Evolutionary conservation across 129 eudicot species (phyloP), one percentile per base, ranked within the genome.

Genomic region (Arctium minus): DNA sequence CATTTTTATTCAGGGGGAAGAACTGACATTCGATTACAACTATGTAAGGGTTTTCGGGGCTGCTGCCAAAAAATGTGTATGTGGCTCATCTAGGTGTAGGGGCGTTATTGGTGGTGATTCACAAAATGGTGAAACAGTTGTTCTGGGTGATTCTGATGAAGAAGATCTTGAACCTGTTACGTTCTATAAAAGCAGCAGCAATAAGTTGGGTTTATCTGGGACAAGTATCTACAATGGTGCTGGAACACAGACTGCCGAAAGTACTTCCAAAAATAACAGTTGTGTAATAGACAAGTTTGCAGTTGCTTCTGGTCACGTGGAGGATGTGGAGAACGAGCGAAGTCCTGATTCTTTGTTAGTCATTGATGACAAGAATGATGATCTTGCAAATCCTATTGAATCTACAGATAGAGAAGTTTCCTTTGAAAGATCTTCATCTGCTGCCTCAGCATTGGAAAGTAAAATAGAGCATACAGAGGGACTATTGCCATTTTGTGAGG

Each of bases 1-100:
- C 10, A 13, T 32, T 82, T 75, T 42, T 68, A 7, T 83, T 29
- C 91, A 96, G 99, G 98, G 98, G 75, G 99, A 96, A 86, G 97
- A 96, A 87, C 84, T 96, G 87, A 93, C 98, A 12, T 96, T 96
- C 76, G 97, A 93, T 79, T 96, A 96, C 88, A 96, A 96, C 85
- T 96, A 91, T 76, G 99, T 96, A 35, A 91, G 99, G 74, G 98
- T 96, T 0, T 93, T 96, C 27, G 99, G 99, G n/a, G 99, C 99
- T 80, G 99, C 99, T 81, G 99, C 98, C 15, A 96, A 92, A 87
- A 93, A 90, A 86, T 96, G 99, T 88, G 93, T 90, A 12, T 93
- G 99, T 74, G 99, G 98, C 42, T 91, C 99, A 60, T 76, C 94
- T 77, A 89, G 86, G 86, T 96, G 99, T 85, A 91, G 95, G 82